Base-by-base conservation (phyloP, 345 rosid species). In the Syzygium grande region DNA sequence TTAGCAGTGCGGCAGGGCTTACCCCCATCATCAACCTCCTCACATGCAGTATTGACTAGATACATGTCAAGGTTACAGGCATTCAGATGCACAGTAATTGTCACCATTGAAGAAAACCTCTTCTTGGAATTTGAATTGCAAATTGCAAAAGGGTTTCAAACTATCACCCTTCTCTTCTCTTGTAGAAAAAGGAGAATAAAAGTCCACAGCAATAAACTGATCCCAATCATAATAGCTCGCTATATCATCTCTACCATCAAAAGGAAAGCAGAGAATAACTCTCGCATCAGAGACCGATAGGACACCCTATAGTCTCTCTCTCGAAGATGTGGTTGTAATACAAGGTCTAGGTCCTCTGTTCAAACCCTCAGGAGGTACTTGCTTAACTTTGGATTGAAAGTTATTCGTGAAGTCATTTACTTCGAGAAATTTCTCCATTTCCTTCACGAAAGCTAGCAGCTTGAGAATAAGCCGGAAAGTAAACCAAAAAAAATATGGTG, bases 261-360 rank as follows among this genome's bases (percentile, higher is more conserved):
- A 91, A 88, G 99, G 97, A 90, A 95, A 95, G 90, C 98, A 96
- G 52, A 98, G 73, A 79, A 98, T 91, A 29, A 93, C 86, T 91
- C 99, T 95, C 80, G 97, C 98, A 89, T 91, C 90, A 84, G 91
- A 92, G 88, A 96, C 68, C 58, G 91, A 93, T 90, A 98, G 90
- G 87, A 87, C 90, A 88, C 96, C 95, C 86, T 29, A 92, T 79
- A 94, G 91, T 80, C 90, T 95, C 90, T 91, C 93, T 73, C 87
- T 86, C 30, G 95, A 88, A 52, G 96, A 89, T 87, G 88, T 46
- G 85, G 90, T 79, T 38, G 86, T 86, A 83, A 89, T 85, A 89
- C 87, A 83, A 63, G 90, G 21, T 68, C 86, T 73, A 68, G 92
- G 86, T 65, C 56, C 93, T 65, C 87, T 87, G 86, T 87, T 91